phyloP scores from a whole-genome alignment of 1,284 basidiomycete species.

The Fomitopsis betulina region DNA sequence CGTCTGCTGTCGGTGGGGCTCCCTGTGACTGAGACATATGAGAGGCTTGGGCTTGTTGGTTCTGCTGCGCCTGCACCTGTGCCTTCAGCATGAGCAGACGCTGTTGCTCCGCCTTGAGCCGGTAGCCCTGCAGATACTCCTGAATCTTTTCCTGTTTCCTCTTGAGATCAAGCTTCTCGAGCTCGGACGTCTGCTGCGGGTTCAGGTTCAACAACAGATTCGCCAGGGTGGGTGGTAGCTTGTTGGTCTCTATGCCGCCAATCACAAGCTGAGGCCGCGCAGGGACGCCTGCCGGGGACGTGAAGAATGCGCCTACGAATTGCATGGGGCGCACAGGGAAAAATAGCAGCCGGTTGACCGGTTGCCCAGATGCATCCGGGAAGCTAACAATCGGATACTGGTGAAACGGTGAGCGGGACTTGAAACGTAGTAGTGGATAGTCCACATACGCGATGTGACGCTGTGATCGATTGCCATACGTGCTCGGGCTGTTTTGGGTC shows the following conservation, averaged over 20 bases:
- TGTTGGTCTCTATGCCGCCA: slow-evolving; percentile 13
- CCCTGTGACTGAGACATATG: background rate
- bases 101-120: background rate
- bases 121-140: background rate
- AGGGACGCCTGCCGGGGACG: slow-evolving; percentile 53
- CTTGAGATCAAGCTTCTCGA: background rate
- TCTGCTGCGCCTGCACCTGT: background rate
- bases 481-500: slow-evolving; percentile 32
- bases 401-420: background rate
- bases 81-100: background rate
- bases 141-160: background rate
- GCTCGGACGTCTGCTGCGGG: background rate
- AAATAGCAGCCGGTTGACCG: slow-evolving; percentile 46
- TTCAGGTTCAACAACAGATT: background rate
- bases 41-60: background rate
- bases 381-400: slow-evolving; percentile 58
- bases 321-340: slow-evolving; percentile 34
- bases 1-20: no score
- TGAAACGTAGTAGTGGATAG: no score
- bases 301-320: slow-evolving; percentile 51
- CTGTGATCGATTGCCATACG: slow-evolving; percentile 37
- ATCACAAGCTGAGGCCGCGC: slow-evolving; percentile 34
- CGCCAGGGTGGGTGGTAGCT: background rate
- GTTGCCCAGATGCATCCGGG: slow-evolving; percentile 38
- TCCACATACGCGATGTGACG: slow-evolving; percentile 36